Conservation (phyloP, 371 early-diverging fungal genomes). For the Rhizomucor miehei region DNA sequence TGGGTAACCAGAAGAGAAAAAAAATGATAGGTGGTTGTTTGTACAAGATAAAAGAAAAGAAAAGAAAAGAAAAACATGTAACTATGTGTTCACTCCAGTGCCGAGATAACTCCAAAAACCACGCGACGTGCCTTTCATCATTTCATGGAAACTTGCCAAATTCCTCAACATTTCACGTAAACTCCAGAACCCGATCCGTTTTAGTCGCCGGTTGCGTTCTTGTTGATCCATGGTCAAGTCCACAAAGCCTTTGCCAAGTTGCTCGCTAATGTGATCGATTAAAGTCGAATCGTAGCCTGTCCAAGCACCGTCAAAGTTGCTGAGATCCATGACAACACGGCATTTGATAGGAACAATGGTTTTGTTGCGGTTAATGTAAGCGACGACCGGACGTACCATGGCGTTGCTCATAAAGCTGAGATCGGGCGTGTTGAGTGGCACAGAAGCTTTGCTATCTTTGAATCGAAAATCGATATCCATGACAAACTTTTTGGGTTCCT, state of each 20-base stretch:
- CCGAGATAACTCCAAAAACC: constrained; percentile 73
- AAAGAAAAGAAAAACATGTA: background rate
- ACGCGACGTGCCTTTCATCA: constrained; percentile 75
- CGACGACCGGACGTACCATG: constrained; percentile 90
- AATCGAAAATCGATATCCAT: constrained; percentile 80
- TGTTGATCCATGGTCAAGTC: constrained; percentile 78
- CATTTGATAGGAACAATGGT: constrained; percentile 82
- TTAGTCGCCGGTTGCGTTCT: constrained; percentile 78
- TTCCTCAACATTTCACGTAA: constrained; percentile 74
- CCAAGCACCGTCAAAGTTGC: constrained; percentile 94
- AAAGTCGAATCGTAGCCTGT: constrained; percentile 83
- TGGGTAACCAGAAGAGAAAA: background rate
- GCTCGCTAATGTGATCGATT: constrained; percentile 73
- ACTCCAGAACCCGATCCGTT: constrained; percentile 89
- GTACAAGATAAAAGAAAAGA: too few relatives aligned
- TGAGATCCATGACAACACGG: constrained; percentile 73
- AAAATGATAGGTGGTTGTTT: background rate
- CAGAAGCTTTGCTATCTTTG: constrained; percentile 86
- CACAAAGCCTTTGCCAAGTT: constrained; percentile 81
- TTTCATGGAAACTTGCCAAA: constrained; percentile 70
- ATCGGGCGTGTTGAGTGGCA: constrained; percentile 75
- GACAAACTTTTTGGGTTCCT: constrained; percentile 52
- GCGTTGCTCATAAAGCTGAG: constrained; percentile 81
- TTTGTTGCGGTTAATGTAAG: constrained; percentile 90
- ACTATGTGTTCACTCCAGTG: constrained; percentile 1